Percentiles rank a stretch among this genome's conserved stretches.
These are phyloP conservation scores for Penicillium aurantiogriseum DNA, from an alignment of 2,329 filamentous ascomycete genomes.

Conservation along the genomic window DNA sequence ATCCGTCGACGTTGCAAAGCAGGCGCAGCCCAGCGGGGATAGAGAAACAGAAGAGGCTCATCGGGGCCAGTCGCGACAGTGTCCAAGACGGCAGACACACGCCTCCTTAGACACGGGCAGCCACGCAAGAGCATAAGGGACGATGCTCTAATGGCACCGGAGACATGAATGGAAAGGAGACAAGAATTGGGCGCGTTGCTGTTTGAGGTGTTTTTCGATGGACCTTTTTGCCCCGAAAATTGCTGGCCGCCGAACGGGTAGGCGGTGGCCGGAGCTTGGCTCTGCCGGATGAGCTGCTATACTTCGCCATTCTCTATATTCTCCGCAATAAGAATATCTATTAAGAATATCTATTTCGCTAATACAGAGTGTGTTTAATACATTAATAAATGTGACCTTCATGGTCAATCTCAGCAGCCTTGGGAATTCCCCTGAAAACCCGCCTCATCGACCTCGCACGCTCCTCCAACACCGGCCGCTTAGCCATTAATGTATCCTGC, in stretches of 20 bases:
- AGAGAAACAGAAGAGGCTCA: conserved; percentile 48
- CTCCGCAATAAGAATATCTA: not conserved
- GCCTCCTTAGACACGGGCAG: conserved; percentile 42
- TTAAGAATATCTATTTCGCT: not conserved
- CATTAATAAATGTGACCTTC: conserved; percentile 39
- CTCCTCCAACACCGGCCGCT: conserved; percentile 22
- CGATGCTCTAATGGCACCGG: conserved; percentile 13
- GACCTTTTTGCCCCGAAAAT: conserved; percentile 22
- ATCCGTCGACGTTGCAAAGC: conserved; percentile 23
- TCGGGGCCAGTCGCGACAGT: conserved; percentile 38
- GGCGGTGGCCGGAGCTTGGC: conserved; percentile 23
- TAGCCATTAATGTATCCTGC: conserved; percentile 26
- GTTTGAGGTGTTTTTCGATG: conserved; percentile 8
- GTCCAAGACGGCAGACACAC: conserved; percentile 37
- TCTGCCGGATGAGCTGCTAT: conserved; percentile 2
- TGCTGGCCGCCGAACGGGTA: conserved; percentile 21
- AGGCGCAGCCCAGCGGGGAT: conserved; percentile 43
- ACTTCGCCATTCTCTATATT: not conserved
- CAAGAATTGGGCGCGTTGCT: conserved; percentile 3
- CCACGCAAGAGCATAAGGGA: conserved; percentile 46
- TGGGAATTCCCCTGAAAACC: conserved; percentile 64
- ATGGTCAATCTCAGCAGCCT: conserved; percentile 43
- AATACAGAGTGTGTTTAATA: not conserved
- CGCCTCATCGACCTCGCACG: conserved; percentile 24
- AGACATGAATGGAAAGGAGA: conserved; percentile 16